Evolutionary conservation across 352 stramenopile genomes (phyloP).

Genomic region (Pythium coloratum): DNA sequence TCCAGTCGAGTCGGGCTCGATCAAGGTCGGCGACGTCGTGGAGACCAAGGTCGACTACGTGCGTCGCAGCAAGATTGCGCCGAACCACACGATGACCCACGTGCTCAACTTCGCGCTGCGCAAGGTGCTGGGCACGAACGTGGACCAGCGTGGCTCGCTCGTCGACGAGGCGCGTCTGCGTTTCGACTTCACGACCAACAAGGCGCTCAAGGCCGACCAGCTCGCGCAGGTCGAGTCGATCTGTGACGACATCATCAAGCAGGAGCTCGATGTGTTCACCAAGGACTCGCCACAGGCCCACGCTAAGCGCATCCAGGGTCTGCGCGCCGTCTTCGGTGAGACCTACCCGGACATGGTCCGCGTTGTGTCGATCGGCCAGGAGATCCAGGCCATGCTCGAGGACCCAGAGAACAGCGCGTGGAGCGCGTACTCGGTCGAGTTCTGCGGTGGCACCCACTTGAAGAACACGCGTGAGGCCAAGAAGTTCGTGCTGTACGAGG

Average conservation of each 20-base stretch:
- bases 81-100: conserved; percentile 99
- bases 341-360: conserved; percentile 98
- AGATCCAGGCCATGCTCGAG: conserved; percentile 69
- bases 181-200: conserved; percentile 99
- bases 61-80: conserved; percentile 91
- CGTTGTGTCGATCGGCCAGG: conserved; percentile 94
- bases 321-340: conserved; percentile 99
- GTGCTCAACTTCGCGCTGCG: conserved; percentile 98
- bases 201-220: conserved; percentile 93
- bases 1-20: conserved; percentile 53
- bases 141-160: conserved; percentile 97
- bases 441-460: conserved; percentile 99
- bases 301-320: conserved; percentile 93
- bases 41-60: conserved; percentile 94
- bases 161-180: conserved; percentile 96
- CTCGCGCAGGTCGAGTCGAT: conserved; percentile 86
- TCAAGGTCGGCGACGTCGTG: conserved; percentile 88
- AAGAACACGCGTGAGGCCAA: conserved; percentile 95
- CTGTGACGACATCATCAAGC: conserved; percentile 86
- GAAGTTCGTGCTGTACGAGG: conserved; percentile 97
- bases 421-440: conserved; percentile 96
- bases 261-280: conserved; percentile 91
- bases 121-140: conserved; percentile 91
- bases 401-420: conserved; percentile 89
- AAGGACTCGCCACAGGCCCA: conserved; percentile 93